Evolutionary conservation across 805 yeast species (phyloP), one percentile per base, ranked within the genome.

Genomic region (Metschnikowia chrysomelidarum): DNA sequence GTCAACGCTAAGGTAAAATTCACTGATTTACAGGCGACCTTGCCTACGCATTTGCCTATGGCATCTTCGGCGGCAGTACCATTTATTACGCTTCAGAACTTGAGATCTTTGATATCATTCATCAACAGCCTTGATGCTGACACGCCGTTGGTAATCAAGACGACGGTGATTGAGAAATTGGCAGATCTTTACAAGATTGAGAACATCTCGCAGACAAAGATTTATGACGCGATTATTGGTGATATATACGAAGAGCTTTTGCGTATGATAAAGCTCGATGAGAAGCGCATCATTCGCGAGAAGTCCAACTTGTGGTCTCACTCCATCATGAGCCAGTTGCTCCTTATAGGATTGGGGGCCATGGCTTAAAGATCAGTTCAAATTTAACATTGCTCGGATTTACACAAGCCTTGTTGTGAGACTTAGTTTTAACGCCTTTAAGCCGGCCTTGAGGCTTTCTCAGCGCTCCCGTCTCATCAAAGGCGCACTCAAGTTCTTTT

Each of bases 1-100:
- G 68, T 84, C 39, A 86, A 83, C 53, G 69, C 80, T 44, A 81
- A 76, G 44, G 68, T 84, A 18, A 77, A 76, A 38, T 79, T 84
- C 50, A 69, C 67, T 40, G 83, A 83, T 45, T 56, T 82, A 40
- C 76, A 69, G 43, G 87, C 86, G 0, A 61, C 64, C 4, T 55
- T 72, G 27, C 87, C 72, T 0, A 50, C 58, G 19, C 53, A 71
- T 26, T 76, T 87, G 4, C 67, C 65, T 3, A 57, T 74, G 44
- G 72, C 85, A 4, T 50, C 61, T 5, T 51, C 73, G 1, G 70
- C 74, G 2, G 71, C 73, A 0, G 67, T 73, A 20, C 77, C 80
- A 11, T 79, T 80, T 36, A 60, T 82, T 5, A 67, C 81, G 1
- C 56, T 76, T 32, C 75, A 76, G 12, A 81, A 81, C 47, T 57